Evolutionary conservation across 257 asterid genomes (phyloP), one percentile per base, ranked within the genome.

Genomic region (Anisodus acutangulus): DNA sequence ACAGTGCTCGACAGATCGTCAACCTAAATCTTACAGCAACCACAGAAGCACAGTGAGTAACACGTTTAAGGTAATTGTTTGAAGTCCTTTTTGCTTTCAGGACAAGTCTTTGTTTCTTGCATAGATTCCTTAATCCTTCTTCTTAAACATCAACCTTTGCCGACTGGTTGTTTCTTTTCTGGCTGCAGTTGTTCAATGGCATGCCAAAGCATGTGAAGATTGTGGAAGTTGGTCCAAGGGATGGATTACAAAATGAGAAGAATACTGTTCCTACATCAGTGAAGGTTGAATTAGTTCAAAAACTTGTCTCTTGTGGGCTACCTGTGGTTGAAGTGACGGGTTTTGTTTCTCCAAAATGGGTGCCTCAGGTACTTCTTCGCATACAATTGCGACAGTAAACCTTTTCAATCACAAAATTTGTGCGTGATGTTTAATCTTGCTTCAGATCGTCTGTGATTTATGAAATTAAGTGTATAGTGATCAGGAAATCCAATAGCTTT

Each of bases 281-380:
- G 84, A 96, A 96, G 85, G 89, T 94, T 79, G 93, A 91, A 78
- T 87, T 96, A 90, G 91, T 96, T 82, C 92, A 79, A 62, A 94
- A 90, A 82, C 87, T 96, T 71, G 98, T 92, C 86, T 91, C 95
- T 39, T 87, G 92, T 78, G 99, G 99, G 67, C 89, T 96, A 86
- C 84, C 97, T 17, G 98, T 94, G 78, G 95, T 96, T 80, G 99
- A 96, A 88, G 98, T 95, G 69, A 96, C 99, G 62, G 94, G 99
- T 87, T 96, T 96, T 85, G 99, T 96, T 76, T 96, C 99, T 4
- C 98, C 98, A 69, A 94, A 93, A 87, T 94, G 99, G 98, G 98
- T 96, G 37, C 99, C 98, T 68, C 99, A 95, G 98, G 99, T 95
- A 90, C 89, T 64, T 57, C 83, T 82, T 26, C 51, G 81, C 47